Percentiles rank a stretch among this genome's conserved stretches.
Conservation (phyloP, 106 monocot genomes). For the Ottelia alismoides region DNA sequence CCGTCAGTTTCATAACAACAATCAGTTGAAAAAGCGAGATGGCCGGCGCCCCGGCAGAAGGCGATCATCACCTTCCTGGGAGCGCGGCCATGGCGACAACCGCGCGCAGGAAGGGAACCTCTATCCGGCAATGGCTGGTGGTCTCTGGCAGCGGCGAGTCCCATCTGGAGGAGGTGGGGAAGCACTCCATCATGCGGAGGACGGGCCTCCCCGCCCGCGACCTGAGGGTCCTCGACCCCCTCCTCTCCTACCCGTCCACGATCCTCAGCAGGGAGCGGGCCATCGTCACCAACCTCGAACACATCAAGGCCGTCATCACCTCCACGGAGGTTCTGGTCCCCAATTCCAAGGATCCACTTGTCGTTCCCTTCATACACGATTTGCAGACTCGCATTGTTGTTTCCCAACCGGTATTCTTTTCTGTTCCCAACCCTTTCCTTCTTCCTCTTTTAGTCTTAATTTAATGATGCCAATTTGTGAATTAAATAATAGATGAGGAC, state of each 20-base stretch:
- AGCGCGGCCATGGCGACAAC: not conserved
- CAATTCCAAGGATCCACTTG: conserved; percentile 9
- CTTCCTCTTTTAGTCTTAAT: no score
- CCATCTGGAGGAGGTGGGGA: conserved; percentile 13
- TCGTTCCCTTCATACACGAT: conserved; percentile 9
- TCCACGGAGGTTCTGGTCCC: conserved; percentile 18
- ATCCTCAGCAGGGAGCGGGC: conserved; percentile 19
- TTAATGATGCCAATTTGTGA: no score
- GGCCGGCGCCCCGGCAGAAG: no score
- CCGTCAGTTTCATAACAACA: no score
- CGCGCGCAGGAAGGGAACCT: conserved; percentile 9
- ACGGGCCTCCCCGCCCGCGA: conserved; percentile 21
- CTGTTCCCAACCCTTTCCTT: not conserved
- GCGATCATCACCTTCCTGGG: not conserved
- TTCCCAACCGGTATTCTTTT: conserved; percentile 1
- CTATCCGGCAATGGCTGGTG: conserved; percentile 11
- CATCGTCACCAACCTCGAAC: conserved; percentile 18
- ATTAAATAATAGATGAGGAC: no score
- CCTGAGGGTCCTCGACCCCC: conserved; percentile 17
- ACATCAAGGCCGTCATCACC: conserved; percentile 20
- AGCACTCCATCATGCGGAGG: conserved; percentile 22
- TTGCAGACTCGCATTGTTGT: conserved; percentile 4
- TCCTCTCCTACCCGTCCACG: conserved; percentile 16
- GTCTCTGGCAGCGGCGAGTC: conserved; percentile 7
- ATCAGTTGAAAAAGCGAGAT: no score